Conservation (phyloP, 768 basidiomycete species). For the Lactifluus rugatus region DNA sequence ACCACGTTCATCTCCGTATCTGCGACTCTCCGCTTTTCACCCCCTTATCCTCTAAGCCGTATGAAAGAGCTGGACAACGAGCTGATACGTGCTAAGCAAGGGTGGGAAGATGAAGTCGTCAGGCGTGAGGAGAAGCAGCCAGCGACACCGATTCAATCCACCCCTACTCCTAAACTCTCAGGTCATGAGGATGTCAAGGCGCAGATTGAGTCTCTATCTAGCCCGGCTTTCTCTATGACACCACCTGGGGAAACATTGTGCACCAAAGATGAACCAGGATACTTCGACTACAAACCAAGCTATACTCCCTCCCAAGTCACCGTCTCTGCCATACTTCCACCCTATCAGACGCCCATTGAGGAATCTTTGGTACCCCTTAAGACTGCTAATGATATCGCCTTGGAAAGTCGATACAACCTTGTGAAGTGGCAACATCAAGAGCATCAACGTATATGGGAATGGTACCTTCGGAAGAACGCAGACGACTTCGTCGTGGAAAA, state of each 20-base stretch:
- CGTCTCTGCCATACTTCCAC: slow-evolving; percentile 17
- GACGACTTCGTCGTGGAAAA: slow-evolving; percentile 88
- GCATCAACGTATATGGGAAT: slow-evolving; percentile 87
- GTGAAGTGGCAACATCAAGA: slow-evolving; percentile 79
- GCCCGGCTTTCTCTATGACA: slow-evolving; percentile 31
- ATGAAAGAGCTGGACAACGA: slow-evolving; percentile 86
- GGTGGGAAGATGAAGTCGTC: slow-evolving; percentile 84
- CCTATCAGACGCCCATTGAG: slow-evolving; percentile 28
- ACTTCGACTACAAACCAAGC: slow-evolving; percentile 34
- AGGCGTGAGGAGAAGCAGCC: slow-evolving; percentile 59
- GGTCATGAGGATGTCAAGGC: slow-evolving; percentile 46
- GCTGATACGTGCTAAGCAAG: slow-evolving; percentile 55
- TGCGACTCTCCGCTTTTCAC: slow-evolving; percentile 83
- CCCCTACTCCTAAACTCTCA: slow-evolving; percentile 17
- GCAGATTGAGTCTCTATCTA: slow-evolving; percentile 48
- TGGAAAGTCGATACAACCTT: slow-evolving; percentile 61
- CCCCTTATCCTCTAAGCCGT: slow-evolving; percentile 75
- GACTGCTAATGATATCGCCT: slow-evolving; percentile 55
- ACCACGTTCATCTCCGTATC: slow-evolving; percentile 90
- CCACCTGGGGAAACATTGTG: slow-evolving; percentile 27
- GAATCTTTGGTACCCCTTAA: slow-evolving; percentile 42
- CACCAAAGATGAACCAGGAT: slow-evolving; percentile 25
- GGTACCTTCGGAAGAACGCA: slow-evolving; percentile 80
- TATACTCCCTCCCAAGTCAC: slow-evolving; percentile 25
- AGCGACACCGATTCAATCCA: background rate